Base-by-base conservation (phyloP, 202 grass and related monocot species). In the Panicum hallii region DNA sequence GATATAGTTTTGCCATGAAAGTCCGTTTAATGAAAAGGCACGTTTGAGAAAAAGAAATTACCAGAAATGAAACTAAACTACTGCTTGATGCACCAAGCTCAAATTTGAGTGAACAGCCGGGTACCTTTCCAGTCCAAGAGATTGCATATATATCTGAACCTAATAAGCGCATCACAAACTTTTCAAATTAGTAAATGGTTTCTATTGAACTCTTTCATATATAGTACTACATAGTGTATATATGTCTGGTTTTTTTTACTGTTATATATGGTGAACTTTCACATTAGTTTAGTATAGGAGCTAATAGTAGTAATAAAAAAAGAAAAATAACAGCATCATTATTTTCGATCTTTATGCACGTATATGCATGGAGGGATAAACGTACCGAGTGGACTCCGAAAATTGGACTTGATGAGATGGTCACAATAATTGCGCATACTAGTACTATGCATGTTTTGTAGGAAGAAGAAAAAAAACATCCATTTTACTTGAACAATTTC, bases 331-430 rank as follows among this genome's bases (percentile, higher is more conserved):
- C 3, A 49, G 57, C 62, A 36, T 45, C 14, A 20, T 20, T n/a
- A 11, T 72, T 72, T 32, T 9, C 3, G 26, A 72, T 50, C 14
- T 40, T 67, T 2, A 32, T 55, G 6, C 22, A 77, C 48, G 36
- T 58, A 67, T 36, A 70, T 70, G 26, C 73, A 70, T 85, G 74
- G 13, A 40, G 41, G 42, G 41, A 78, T 62, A 38, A 38, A 38
- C 26, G 9, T 57, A 57, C 62, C 34, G 60, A 65, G 19, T 83
- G 70, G 45, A 41, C 57, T 19, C 57, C 11, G 5, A 75, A 75
- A 65, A 57, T 34, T 56, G 73, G 23, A 84, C 50, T 46, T 42
- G 10, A 47, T 8, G 6, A 2, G 50, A 23, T 41, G 60, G 26
- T 20, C 50, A 46, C 49, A 47, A 69, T 45, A 47, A 69, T 45